phyloP scores from a whole-genome alignment of 1,284 basidiomycete genomes.

The Paramarasmius palmivorus region DNA sequence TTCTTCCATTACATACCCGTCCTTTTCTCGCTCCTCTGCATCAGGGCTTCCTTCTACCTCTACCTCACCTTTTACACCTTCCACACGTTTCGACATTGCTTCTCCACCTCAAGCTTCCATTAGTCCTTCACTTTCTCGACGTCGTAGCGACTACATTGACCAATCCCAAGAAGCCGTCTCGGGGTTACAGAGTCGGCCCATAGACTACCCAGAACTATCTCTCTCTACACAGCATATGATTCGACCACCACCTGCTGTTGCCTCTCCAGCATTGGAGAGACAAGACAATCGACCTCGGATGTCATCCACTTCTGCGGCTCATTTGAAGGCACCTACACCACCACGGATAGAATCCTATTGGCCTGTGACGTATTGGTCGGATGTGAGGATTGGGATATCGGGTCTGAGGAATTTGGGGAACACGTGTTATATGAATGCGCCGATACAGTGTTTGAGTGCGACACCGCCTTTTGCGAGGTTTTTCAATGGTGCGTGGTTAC shows the following conservation, averaged over 20 bases:
- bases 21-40: conserved; percentile 35
- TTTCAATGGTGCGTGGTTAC: conserved; percentile 67
- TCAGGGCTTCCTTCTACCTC: conserved; percentile 26
- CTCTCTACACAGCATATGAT: conserved; percentile 60
- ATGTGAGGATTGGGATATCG: conserved; percentile 77
- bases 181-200: conserved; percentile 47
- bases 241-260: conserved; percentile 77
- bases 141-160: conserved; percentile 80
- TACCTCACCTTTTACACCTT: conserved; percentile 34
- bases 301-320: conserved; percentile 19
- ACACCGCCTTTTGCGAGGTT: conserved; percentile 90
- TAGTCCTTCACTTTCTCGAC: conserved; percentile 70
- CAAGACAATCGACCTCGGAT: conserved; percentile 63
- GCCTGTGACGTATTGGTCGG: conserved; percentile 79
- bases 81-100: conserved; percentile 37
- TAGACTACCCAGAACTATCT: conserved; percentile 87
- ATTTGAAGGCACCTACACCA: conserved; percentile 35
- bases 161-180: conserved; percentile 73
- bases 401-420: conserved; percentile 97
- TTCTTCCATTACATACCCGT: conserved; percentile 43
- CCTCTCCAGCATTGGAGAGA: conserved; percentile 64
- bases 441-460: conserved; percentile 92
- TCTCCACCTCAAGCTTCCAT: conserved; percentile 81
- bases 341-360: conserved; percentile 72
- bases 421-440: conserved; percentile 99